Base-by-base conservation (phyloP, 306 rosid genomes). In the Acacia melanoxylon region DNA sequence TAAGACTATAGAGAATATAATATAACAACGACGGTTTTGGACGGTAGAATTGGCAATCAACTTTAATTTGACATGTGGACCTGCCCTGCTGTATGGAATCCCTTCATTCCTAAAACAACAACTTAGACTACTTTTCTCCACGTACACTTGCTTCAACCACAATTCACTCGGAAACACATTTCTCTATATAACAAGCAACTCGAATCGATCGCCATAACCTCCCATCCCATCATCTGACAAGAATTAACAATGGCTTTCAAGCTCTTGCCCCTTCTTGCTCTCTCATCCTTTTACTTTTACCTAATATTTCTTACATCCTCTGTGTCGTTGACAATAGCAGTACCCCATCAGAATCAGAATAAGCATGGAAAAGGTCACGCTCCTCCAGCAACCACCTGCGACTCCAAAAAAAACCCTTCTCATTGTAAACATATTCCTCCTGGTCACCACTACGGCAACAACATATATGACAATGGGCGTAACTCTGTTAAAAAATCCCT, bases 351-450 rank as follows among this genome's bases (percentile, higher is more conserved):
- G 15, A 25, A 52, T 15, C 58, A 51, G n/a, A 44, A 44, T 44
- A 44, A 44, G 7, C 24, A 61, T 25, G 67, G 33, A 25, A 61
- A 4, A 24, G 67, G 35, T 61, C 33, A 25, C 1, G 84, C 80
- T 20, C 74, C 90, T 4, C 27, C 88, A 0, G 86, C 82, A 31
- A 80, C 79, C n/a, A 46, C 86, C 5, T 91, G 95, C 88, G 19
- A 86, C 67, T 77, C 85, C 25, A 89, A 90, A 24, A 81, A 81
- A 2, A 80, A 92, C 81, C 93, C 97, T 16, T 51, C 89, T 2
- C 90, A 75, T 58, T 94, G 97, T 84, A 87, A 78, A 83, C 49
- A 48, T 0, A 79, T 88, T 17, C 92, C 92, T n/a, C 90, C 92
- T 9, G 89, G 88, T 8, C 82, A 74, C 65, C 80, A 86, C 68